A percentile compares a stretch with the other conserved stretches of the same genome.
These are phyloP conservation scores for Celoporthe dispersa DNA, from an alignment of 2,329 filamentous ascomycete species.

Conservation along the genomic window DNA sequence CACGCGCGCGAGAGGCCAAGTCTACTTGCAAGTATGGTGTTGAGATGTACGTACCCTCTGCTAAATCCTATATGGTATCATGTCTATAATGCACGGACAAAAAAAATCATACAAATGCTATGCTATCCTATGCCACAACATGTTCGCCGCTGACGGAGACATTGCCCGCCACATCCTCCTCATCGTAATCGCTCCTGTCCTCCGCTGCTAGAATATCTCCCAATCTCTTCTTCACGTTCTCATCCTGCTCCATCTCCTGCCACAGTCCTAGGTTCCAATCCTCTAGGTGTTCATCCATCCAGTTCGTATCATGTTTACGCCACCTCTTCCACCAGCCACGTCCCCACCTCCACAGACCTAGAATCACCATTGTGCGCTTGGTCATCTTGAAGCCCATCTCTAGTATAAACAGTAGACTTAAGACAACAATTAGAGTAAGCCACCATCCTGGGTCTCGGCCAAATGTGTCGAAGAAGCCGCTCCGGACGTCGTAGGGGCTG, in stretches of 20 bases:
- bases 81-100: not conserved
- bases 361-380: constrained; percentile 51
- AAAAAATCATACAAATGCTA: not conserved
- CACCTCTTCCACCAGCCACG: constrained; percentile 32
- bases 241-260: constrained; percentile 62
- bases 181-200: not conserved
- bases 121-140: constrained; percentile 7
- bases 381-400: constrained; percentile 64
- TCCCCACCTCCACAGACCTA: constrained; percentile 49
- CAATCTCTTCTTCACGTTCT: constrained; percentile 48
- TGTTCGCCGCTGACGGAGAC: not conserved
- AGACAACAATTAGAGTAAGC: constrained; percentile 67
- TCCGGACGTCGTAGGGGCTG: constrained; percentile 68
- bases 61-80: not conserved
- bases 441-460: constrained; percentile 76
- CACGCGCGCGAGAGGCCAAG: too few species aligned
- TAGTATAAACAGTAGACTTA: constrained; percentile 63
- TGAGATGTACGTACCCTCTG: not conserved
- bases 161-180: not conserved
- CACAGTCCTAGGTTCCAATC: constrained; percentile 60
- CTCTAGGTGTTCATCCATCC: constrained; percentile 39
- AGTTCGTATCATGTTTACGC: constrained; percentile 12
- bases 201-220: constrained; percentile 38
- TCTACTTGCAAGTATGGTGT: not conserved
- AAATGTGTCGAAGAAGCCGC: constrained; percentile 68